Evolutionary conservation across 1,284 basidiomycete species (phyloP).

Genomic region (Ceratobasidium sp.): DNA sequence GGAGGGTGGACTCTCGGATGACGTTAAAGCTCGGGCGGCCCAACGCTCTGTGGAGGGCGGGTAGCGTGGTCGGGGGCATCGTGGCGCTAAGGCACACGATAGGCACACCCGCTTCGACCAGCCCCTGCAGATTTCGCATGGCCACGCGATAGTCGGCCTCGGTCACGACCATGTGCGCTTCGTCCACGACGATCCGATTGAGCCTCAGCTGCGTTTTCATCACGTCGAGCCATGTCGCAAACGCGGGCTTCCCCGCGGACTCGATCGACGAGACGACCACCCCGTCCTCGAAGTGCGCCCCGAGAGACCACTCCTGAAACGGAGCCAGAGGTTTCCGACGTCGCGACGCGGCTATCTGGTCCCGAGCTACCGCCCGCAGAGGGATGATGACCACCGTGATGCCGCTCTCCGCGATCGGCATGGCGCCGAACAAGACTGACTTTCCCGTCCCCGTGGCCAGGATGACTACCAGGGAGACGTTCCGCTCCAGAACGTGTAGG

Average conservation of each 20-base stretch:
- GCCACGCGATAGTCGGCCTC: neutral
- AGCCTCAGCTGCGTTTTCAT: neutral
- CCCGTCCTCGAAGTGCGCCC: neutral
- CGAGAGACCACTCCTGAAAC: neutral
- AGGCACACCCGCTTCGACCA: neutral
- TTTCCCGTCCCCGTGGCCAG: constrained; percentile 5
- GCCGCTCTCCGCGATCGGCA: neutral
- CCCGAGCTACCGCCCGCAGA: neutral
- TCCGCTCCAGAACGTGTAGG: neutral
- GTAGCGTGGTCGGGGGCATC: neutral
- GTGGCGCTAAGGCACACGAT: neutral
- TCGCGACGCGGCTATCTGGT: neutral
- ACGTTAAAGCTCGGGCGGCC: neutral
- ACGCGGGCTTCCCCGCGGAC: neutral
- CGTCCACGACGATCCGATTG: constrained; percentile 12
- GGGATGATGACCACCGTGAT: constrained; percentile 16
- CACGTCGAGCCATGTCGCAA: neutral
- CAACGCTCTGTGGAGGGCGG: neutral
- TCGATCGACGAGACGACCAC: neutral
- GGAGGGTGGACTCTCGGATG: constrained; percentile 3
- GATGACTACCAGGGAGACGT: neutral
- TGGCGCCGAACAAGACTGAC: neutral
- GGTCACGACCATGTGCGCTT: neutral
- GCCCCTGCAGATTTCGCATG: neutral
- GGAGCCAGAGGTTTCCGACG: neutral